A percentile compares a stretch with the other conserved stretches of the same genome.
phyloP scores from a whole-genome alignment of 176 grass and related monocot genomes.

The Carex myosuroides region DNA sequence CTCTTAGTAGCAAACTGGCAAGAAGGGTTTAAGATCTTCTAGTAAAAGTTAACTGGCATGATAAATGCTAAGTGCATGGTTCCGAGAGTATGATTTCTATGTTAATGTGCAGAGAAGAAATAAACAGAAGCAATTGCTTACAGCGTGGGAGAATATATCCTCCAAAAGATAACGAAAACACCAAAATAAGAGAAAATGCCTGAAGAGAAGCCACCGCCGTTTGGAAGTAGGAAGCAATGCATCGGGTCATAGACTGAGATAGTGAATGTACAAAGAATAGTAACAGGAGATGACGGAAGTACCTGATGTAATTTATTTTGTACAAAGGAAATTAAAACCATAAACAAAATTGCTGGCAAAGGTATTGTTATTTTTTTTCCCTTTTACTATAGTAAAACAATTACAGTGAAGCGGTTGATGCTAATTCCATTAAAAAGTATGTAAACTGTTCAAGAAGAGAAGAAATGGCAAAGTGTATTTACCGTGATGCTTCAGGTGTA shows the following conservation, averaged over 20 bases:
- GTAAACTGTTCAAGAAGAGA: neutral
- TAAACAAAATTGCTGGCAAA: too few relatives aligned
- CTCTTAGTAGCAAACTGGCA: too few relatives aligned
- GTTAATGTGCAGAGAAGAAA: neutral
- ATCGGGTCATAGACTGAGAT: conserved; percentile 49
- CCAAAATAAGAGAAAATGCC: conserved; percentile 7
- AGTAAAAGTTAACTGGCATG: neutral
- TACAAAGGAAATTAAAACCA: neutral
- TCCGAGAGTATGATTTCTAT: neutral
- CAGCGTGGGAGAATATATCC: conserved; percentile 59
- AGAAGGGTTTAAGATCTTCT: too few relatives aligned
- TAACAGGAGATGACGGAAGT: conserved; percentile 49
- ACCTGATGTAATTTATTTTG: conserved; percentile 29
- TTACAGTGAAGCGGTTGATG: neutral
- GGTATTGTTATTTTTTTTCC: too few relatives aligned
- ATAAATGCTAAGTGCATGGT: neutral
- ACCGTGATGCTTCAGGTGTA: conserved; percentile 55
- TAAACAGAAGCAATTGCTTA: conserved; percentile 29
- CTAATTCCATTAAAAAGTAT: neutral
- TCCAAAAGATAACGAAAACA: conserved; percentile 38
- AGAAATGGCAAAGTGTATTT: conserved; percentile 16
- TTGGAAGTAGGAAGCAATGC: conserved; percentile 48
- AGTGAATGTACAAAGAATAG: conserved; percentile 45
- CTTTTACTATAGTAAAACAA: neutral
- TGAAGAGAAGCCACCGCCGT: conserved; percentile 32